phyloP scores from a whole-genome alignment of 2,329 filamentous ascomycete genomes.

The Exophiala sp. region DNA sequence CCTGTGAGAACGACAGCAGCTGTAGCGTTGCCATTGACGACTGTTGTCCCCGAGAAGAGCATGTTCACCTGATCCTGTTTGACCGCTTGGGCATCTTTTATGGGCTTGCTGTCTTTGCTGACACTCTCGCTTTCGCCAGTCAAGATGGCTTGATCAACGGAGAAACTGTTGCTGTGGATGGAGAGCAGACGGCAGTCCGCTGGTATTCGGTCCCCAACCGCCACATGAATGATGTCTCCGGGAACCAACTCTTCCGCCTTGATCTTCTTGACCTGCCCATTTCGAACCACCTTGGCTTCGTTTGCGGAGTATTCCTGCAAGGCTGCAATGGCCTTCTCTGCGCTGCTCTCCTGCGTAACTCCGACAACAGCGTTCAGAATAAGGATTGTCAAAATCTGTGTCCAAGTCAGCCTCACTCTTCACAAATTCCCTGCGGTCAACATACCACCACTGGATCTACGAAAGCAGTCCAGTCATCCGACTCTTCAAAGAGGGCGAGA shows the following conservation, averaged over 20 bases:
- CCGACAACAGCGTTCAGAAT: conserved; percentile 96
- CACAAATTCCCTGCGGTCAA: conserved; percentile 28
- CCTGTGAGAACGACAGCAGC: conserved; percentile 90
- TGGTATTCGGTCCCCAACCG: conserved; percentile 88
- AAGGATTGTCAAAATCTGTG: conserved; percentile 88
- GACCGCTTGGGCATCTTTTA: conserved; percentile 79
- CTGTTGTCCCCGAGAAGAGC: conserved; percentile 96
- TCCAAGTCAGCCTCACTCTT: conserved; percentile 2
- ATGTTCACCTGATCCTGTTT: conserved; percentile 98
- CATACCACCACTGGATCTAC: conserved; percentile 91
- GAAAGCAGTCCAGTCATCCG: conserved; percentile 93
- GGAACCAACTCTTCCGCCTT: conserved; percentile 97
- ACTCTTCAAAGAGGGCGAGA: conserved; percentile 86
- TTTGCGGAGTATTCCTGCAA: conserved; percentile 99
- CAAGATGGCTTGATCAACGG: conserved; percentile 92
- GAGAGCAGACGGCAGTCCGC: conserved; percentile 87
- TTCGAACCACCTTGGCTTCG: conserved; percentile 87
- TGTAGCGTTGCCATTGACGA: conserved; percentile 88
- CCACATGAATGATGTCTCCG: conserved; percentile 82
- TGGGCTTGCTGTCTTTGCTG: conserved; percentile 67
- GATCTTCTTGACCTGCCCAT: conserved; percentile 74
- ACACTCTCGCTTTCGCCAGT: conserved; percentile 98
- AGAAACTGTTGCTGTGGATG: conserved; percentile 96
- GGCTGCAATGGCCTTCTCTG: conserved; percentile 96
- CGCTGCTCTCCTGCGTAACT: conserved; percentile 97